Evolutionary conservation across 257 asterid species (phyloP), one percentile per base, ranked within the genome.

Genomic region (Solanum medicagineum): DNA sequence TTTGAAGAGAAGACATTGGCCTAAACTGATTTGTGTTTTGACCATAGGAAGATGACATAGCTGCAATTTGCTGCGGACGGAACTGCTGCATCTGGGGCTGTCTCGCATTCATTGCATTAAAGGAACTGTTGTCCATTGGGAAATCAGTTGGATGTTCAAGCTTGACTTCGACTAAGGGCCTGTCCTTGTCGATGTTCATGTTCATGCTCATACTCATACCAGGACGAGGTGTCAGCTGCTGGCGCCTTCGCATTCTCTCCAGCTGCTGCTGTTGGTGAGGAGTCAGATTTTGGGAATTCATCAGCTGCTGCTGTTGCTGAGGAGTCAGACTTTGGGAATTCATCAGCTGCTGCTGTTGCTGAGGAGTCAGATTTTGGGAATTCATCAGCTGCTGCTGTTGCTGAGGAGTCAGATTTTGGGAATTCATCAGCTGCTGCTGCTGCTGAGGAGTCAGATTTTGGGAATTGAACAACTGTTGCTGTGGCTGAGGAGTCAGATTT

Each of bases 111-210:
- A 92, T 79, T 84, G 92, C 86, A 17, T 93, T 70, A 66, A 94
- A 93, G 84, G 94, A 74, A 85, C 87, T 95, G 77, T 90, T 88
- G 80, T 95, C 98, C 71, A 92, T 63, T 24, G 98, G 93, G 79
- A 92, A 91, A 82, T 97, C 99, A 60, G 96, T 89, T 74, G 94
- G 92, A 89, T 88, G 91, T 88, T 97, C 98, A 90, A 92, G 90
- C 92, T 97, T 97, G 80, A 97, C 99, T 92, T 97, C 96, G 86
- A 92, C 97, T 81, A 93, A 81, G 77, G 97, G 97, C 80, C 97
- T 90, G 75, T 93, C 98, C 88, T 93, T 95, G 85, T 96, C 98
- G 80, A 90, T 85, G 89, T 90, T 91, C 91, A 87, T 68, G 81
- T 84, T 85, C 86, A 83, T 60, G 68, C 85, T 85, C 86, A 83